Percentiles rank a stretch among this genome's conserved stretches.
phyloP scores from a whole-genome alignment of 2,329 filamentous ascomycete species.

The Waltergamsia citrina region DNA sequence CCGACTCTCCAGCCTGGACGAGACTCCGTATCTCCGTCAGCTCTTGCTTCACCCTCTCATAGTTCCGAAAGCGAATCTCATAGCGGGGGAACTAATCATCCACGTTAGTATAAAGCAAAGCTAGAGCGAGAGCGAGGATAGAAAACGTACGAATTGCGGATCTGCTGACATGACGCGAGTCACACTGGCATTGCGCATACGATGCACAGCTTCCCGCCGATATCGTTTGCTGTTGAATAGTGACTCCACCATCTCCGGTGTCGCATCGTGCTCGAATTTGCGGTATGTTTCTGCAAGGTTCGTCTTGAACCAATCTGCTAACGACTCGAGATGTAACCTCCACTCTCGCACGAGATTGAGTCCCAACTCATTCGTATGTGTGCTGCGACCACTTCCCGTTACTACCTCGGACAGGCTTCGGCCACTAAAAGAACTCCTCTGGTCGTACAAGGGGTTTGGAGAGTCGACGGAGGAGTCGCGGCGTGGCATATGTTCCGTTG shows the following conservation, averaged over 20 bases:
- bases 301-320: conserved; percentile 29
- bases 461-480: conserved; percentile 19
- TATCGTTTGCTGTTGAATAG: conserved; percentile 31
- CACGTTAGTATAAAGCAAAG: conserved; percentile 8
- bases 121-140: no score
- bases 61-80: conserved; percentile 36
- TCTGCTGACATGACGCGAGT: conserved; percentile 31
- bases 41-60: conserved; percentile 32
- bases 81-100: conserved; percentile 28
- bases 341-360: conserved; percentile 32
- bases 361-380: conserved; percentile 19
- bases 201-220: conserved; percentile 30
- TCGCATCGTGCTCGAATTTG: conserved; percentile 32
- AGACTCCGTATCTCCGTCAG: conserved; percentile 27
- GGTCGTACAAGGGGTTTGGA: conserved; percentile 20
- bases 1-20: conserved; percentile 28
- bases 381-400: conserved; percentile 11
- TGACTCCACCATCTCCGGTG: conserved; percentile 28
- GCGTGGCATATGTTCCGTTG: conserved; percentile 11
- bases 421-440: conserved; percentile 26
- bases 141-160: conserved; percentile 27
- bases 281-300: conserved; percentile 34
- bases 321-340: conserved; percentile 28
- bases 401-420: conserved; percentile 22
- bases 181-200: conserved; percentile 36